Evolutionary conservation across 805 yeast genomes (phyloP).

Genomic region (Pichia exigua): DNA sequence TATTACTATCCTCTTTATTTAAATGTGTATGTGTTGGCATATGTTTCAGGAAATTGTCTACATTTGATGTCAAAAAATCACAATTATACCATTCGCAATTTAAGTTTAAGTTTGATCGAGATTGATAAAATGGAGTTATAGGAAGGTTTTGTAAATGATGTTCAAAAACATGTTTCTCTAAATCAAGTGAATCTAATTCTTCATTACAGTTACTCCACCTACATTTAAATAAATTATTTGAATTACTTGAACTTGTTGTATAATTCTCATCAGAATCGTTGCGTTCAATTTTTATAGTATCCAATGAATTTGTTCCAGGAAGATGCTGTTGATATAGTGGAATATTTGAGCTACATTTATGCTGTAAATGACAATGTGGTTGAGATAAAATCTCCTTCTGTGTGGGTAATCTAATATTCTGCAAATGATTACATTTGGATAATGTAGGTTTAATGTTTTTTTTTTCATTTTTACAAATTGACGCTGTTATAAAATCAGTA

Average conservation of each 20-base stretch:
- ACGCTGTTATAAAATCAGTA: constrained; percentile 10
- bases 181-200: constrained; percentile 27
- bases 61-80: constrained; percentile 44
- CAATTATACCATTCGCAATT: constrained; percentile 78
- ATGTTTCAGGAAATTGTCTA: constrained; percentile 53
- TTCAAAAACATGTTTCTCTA: constrained; percentile 46
- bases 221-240: constrained; percentile 34
- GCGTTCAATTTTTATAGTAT: constrained; percentile 20
- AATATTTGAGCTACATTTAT: constrained; percentile 31
- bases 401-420: neutral
- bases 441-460: neutral
- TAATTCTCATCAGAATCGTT: neutral
- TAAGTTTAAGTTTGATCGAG: constrained; percentile 11
- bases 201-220: constrained; percentile 63
- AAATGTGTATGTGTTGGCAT: constrained; percentile 30
- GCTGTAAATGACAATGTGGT: constrained; percentile 13
- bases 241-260: neutral
- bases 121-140: neutral
- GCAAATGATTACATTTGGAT: neutral
- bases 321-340: constrained; percentile 28
- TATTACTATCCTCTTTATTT: neutral
- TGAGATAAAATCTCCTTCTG: constrained; percentile 9
- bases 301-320: constrained; percentile 1
- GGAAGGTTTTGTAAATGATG: constrained; percentile 33
- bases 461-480: constrained; percentile 3